phyloP scores from a whole-genome alignment of 768 basidiomycete species.

The Antrodiella citrinella region DNA sequence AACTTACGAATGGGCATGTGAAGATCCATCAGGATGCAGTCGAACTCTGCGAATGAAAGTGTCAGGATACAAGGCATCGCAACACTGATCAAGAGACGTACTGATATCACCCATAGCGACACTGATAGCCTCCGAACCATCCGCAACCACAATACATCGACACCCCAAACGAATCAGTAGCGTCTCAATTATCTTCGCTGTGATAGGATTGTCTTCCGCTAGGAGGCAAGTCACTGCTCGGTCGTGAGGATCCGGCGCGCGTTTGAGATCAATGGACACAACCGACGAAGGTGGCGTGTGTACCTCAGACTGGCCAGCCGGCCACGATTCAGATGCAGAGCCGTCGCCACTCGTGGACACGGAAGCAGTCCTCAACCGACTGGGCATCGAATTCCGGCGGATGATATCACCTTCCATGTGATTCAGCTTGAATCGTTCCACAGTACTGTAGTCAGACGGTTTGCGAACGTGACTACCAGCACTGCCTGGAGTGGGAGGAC shows the following conservation, averaged over 20 bases:
- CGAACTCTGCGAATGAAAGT: constrained; percentile 59
- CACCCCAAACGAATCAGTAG: constrained; percentile 90
- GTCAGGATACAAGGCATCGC: constrained; percentile 16
- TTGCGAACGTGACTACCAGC: constrained; percentile 63
- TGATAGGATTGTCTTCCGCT: constrained; percentile 97
- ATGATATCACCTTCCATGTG: constrained; percentile 64
- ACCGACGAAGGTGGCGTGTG: constrained; percentile 78
- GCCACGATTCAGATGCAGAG: constrained; percentile 70
- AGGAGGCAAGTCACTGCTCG: constrained; percentile 89
- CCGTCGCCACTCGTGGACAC: constrained; percentile 74
- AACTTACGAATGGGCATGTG: constrained; percentile 90
- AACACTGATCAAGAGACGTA: constrained; percentile 35
- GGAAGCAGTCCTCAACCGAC: constrained; percentile 79
- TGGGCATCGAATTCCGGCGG: constrained; percentile 77
- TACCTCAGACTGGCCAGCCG: constrained; percentile 43
- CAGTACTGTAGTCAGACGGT: constrained; percentile 81
- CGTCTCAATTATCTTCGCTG: constrained; percentile 95
- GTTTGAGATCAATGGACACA: constrained; percentile 74
- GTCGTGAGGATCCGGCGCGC: constrained; percentile 71
- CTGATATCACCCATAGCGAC: constrained; percentile 97
- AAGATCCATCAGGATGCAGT: constrained; percentile 91
- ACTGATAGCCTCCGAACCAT: constrained; percentile 95
- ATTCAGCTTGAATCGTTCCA: constrained; percentile 82
- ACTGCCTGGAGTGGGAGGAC: constrained; percentile 66
- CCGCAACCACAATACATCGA: constrained; percentile 89